A percentile compares a stretch with the other conserved stretches of the same genome.
Evolutionary conservation across 73 alveolate genomes (phyloP).

Genomic region (Tetrahymena thermophila): DNA sequence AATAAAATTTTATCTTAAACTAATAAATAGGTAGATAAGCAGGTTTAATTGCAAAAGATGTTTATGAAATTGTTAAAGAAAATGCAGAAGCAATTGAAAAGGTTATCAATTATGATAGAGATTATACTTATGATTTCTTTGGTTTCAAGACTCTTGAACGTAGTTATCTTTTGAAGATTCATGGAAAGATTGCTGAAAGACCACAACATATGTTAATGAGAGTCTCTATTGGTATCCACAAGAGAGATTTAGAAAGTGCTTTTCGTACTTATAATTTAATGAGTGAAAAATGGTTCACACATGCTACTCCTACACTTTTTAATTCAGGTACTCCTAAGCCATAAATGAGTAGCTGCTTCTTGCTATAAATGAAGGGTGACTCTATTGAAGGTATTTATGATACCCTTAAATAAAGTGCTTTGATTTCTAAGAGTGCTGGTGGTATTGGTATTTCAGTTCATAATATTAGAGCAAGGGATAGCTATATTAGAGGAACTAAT

Average conservation of each 20-base stretch:
- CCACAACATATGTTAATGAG: slow-evolving; percentile 88
- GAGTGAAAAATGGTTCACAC: slow-evolving; percentile 82
- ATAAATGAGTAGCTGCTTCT: slow-evolving; percentile 87
- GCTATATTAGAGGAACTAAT: slow-evolving; percentile 90
- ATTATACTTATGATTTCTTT: slow-evolving; percentile 84
- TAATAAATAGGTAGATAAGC: slow-evolving; percentile 60
- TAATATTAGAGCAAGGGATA: slow-evolving; percentile 77
- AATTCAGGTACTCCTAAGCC: slow-evolving; percentile 90
- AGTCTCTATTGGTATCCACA: slow-evolving; percentile 74
- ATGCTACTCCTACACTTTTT: slow-evolving; percentile 95
- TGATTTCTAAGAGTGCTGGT: slow-evolving; percentile 89
- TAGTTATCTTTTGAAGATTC: slow-evolving; percentile 70
- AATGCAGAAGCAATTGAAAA: slow-evolving; percentile 71
- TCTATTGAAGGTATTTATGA: slow-evolving; percentile 89
- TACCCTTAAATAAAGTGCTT: slow-evolving; percentile 76
- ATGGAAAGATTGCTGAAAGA: slow-evolving; percentile 68
- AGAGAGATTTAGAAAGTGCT: slow-evolving; percentile 64
- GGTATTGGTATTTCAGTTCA: slow-evolving; percentile 92
- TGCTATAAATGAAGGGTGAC: slow-evolving; percentile 71
- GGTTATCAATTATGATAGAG: slow-evolving; percentile 67
- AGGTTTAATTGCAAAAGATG: slow-evolving; percentile 61
- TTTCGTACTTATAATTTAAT: slow-evolving; percentile 71
- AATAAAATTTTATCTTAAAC: neutral
- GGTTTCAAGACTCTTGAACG: slow-evolving; percentile 95
- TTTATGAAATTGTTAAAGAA: slow-evolving; percentile 55